phyloP scores from a whole-genome alignment of 495 filamentous ascomycete species.

The Cryomyces minteri region DNA sequence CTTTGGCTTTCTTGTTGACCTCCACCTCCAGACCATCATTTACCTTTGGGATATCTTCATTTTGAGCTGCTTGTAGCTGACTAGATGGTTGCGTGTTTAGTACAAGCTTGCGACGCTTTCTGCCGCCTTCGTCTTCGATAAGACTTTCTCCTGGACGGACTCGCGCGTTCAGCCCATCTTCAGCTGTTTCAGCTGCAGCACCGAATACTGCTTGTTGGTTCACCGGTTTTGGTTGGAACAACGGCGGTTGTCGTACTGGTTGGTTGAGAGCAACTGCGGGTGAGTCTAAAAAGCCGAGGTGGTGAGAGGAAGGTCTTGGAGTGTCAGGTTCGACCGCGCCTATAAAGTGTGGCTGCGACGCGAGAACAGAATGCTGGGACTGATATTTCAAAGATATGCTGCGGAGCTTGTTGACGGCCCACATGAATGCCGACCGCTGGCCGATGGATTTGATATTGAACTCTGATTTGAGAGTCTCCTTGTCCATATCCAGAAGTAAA shows the following conservation, averaged over 20 bases:
- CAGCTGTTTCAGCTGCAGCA: no score
- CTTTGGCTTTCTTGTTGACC: not conserved
- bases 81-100: not conserved
- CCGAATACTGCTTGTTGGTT: no score
- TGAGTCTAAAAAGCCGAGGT: no score
- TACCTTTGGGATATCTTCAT: not conserved
- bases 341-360: no score
- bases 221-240: no score
- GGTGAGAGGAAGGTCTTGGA: no score
- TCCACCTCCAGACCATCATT: not conserved
- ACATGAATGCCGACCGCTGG: constrained; percentile 25
- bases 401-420: constrained; percentile 28
- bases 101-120: constrained; percentile 24
- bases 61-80: not conserved
- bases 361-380: not conserved
- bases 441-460: constrained; percentile 30
- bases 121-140: constrained; percentile 21
- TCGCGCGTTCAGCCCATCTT: not conserved
- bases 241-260: no score
- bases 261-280: no score
- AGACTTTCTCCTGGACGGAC: constrained; percentile 13
- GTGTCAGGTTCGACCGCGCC: no score
- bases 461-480: constrained; percentile 27
- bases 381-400: constrained; percentile 12
- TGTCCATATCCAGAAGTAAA: constrained; percentile 33